These are phyloP conservation scores for Chenopodium album DNA, from an alignment of 148 eudicot genomes.

Conservation along the genomic window DNA sequence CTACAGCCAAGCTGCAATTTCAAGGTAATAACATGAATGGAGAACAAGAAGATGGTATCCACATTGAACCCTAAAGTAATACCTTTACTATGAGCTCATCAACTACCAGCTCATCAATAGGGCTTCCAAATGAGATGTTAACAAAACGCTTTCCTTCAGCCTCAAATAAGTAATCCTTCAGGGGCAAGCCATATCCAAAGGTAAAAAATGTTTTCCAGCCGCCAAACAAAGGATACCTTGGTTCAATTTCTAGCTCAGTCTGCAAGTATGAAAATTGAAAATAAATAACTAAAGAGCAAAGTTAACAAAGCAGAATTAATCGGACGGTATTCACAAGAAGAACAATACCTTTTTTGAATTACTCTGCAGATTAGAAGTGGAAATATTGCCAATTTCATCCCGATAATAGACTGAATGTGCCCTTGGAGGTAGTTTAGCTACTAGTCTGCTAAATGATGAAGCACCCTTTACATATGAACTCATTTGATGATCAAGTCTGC, in stretches of 20 bases:
- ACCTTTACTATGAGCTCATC: slow-evolving; percentile 88
- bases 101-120: slow-evolving; percentile 66
- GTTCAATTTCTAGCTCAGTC: slow-evolving; percentile 88
- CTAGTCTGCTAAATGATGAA: slow-evolving; percentile 60
- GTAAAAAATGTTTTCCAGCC: slow-evolving; percentile 95
- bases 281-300: slow-evolving; percentile 18
- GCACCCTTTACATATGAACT: slow-evolving; percentile 67
- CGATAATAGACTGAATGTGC: slow-evolving; percentile 95
- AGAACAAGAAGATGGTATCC: not conserved
- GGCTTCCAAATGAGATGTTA: slow-evolving; percentile 71
- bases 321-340: not conserved
- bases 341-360: slow-evolving; percentile 57
- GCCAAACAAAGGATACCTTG: slow-evolving; percentile 93
- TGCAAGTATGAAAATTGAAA: slow-evolving; percentile 39
- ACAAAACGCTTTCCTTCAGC: slow-evolving; percentile 79
- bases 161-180: slow-evolving; percentile 76
- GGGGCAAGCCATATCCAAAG: slow-evolving; percentile 88
- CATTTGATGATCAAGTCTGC: slow-evolving; percentile 83
- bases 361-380: slow-evolving; percentile 76
- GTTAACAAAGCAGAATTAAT: slow-evolving; percentile 2
- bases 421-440: slow-evolving; percentile 73
- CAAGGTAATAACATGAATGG: not conserved
- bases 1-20: not conserved
- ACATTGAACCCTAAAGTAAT: slow-evolving; percentile 22
- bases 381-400: slow-evolving; percentile 97